Evolutionary conservation across 1,284 basidiomycete species (phyloP).

Genomic region (Sanghuangporus baumii): DNA sequence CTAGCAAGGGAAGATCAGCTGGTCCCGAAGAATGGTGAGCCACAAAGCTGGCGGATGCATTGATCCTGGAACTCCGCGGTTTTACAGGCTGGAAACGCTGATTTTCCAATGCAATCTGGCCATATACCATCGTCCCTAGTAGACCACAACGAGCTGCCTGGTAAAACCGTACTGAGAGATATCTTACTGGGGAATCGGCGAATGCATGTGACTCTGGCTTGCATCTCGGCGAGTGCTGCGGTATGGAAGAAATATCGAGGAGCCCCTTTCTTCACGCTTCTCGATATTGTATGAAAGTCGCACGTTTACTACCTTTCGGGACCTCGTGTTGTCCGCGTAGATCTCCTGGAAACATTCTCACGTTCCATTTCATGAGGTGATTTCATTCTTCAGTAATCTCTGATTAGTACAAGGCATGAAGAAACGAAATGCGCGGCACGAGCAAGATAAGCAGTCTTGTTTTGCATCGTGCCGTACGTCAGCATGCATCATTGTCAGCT

Average conservation of each 20-base stretch:
- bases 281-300: not conserved
- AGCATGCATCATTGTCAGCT: not conserved
- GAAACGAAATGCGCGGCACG: not conserved
- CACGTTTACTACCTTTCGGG: not conserved
- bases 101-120: no score
- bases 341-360: not conserved
- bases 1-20: not conserved
- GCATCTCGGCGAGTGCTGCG: no score
- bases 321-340: not conserved
- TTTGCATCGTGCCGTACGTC: not conserved
- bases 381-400: not conserved
- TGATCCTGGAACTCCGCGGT: not conserved
- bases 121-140: no score
- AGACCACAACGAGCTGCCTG: not conserved
- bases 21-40: not conserved
- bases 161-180: not conserved
- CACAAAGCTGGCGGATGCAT: not conserved
- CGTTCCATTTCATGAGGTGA: not conserved
- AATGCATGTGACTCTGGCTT: not conserved
- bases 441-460: not conserved
- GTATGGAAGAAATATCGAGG: no score
- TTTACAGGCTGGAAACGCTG: not conserved
- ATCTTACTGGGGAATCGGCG: not conserved
- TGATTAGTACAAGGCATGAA: not conserved
- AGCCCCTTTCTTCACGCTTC: not conserved